Base-by-base conservation (phyloP, 345 rosid genomes). In the Eucalyptus tenuipes region DNA sequence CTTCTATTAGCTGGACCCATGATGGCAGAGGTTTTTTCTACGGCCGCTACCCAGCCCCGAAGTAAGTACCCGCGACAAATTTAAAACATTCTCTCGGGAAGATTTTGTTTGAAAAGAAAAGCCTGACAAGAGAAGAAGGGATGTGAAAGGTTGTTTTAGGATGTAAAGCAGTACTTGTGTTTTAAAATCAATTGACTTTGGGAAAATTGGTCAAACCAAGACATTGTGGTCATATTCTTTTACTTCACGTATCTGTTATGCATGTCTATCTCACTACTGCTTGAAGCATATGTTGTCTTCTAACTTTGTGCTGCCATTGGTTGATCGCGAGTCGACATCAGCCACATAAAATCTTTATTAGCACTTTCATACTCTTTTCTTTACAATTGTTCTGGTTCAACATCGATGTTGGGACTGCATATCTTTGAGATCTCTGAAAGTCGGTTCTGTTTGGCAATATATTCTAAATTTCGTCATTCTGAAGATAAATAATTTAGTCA, bases 1-100 rank as follows among this genome's bases (percentile, higher is more conserved):
- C 96, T 4, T 89, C 93, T 33, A 95, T 97, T 88, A 92, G 92
- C 88, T 98, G 99, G 99, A 97, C 99, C n/a, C 97, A 94, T 88
- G 99, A 97, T 87, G 88, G 91, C 89, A 94, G 93, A 91, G 99
- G 99, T 1, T 98, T 98, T 89, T 98, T 98, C 96, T 98, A 98
- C 88, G 87, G 97, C 92, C 99, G 99, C 24, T 97, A 94, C 8
- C 98, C 99, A 71, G 94, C 94, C 88, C 99, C 99, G 85, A 93
- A 89, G 99, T 97, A 93, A 91, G 97, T 92, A 53, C 61, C 27
- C 7, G 37, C 3, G 13, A 71, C 24, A 33, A n/a, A 29, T 64
- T 29, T 14, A n/a, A 13, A 64, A n/a, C 71, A 64, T 33, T 31
- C 16, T 33, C 22, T 31, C 3, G 7, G 22, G 40, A 31, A 31